Percentiles rank a stretch among this genome's conserved stretches.
Conservation (phyloP, 306 rosid genomes). For the Amphicarpaea edgeworthii region DNA sequence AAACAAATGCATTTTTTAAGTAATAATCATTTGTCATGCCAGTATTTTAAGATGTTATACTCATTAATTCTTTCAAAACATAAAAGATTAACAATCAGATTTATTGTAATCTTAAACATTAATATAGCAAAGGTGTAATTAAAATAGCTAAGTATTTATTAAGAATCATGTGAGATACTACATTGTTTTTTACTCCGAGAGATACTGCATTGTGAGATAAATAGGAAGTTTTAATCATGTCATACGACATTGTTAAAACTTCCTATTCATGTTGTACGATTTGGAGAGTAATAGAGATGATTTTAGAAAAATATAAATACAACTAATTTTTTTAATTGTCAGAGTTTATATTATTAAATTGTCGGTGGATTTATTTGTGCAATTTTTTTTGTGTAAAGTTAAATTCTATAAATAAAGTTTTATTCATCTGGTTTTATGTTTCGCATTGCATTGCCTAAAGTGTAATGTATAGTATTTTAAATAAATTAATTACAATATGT, state of each 20-base stretch:
- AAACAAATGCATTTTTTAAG: no score
- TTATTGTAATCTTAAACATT: background rate
- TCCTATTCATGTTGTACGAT: background rate
- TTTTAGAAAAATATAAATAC: background rate
- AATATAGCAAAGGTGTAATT: background rate
- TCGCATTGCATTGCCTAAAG: constrained; percentile 7
- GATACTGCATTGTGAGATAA: no score
- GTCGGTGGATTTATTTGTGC: constrained; percentile 1
- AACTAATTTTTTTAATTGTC: background rate
- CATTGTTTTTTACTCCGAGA: no score
- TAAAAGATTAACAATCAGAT: background rate
- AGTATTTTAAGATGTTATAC: no score
- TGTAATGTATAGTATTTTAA: background rate
- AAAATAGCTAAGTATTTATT: background rate
- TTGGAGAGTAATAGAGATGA: background rate
- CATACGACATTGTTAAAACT: background rate
- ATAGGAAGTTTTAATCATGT: no score
- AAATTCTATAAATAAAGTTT: background rate
- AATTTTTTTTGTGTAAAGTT: background rate
- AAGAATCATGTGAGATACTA: background rate
- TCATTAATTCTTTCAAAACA: background rate
- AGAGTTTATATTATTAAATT: background rate
- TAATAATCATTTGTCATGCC: no score
- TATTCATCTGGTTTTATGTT: background rate
- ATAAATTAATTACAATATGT: background rate